phyloP scores from a whole-genome alignment of 2,329 filamentous ascomycete genomes.

The Hypoxylon sp. region DNA sequence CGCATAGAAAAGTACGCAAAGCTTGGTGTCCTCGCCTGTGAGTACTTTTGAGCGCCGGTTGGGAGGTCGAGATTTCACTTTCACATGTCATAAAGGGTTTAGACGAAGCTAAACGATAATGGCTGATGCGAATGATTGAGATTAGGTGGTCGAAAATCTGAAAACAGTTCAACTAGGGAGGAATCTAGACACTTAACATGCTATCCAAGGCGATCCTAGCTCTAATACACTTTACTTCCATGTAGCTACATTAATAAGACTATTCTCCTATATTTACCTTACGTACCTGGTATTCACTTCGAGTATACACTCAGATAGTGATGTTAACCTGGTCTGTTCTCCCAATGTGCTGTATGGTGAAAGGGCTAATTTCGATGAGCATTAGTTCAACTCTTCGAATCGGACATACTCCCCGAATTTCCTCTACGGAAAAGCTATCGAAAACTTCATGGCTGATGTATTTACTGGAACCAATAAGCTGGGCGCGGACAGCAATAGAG shows the following conservation, averaged over 20 bases:
- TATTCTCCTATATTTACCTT: not conserved
- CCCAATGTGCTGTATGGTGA: conserved; percentile 10
- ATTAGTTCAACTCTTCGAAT: not conserved
- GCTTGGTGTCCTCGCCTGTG: not conserved
- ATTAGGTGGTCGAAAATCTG: not conserved
- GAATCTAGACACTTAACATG: no score
- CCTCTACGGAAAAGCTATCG: not conserved
- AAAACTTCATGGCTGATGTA: conserved; percentile 2
- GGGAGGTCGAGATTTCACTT: no score
- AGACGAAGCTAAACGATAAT: not conserved
- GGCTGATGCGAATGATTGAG: not conserved
- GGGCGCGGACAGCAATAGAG: not conserved
- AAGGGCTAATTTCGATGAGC: not conserved
- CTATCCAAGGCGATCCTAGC: not conserved
- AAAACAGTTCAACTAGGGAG: not conserved
- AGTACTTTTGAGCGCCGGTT: not conserved
- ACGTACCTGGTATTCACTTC: not conserved
- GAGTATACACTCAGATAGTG: not conserved
- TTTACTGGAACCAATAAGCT: conserved; percentile 2
- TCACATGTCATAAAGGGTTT: no score
- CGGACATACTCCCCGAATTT: not conserved
- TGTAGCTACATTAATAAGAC: not conserved
- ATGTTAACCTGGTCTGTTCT: conserved; percentile 4
- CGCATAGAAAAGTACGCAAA: not conserved
- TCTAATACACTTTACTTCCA: not conserved